Percentiles rank a stretch among this genome's conserved stretches.
Evolutionary conservation across 2,329 filamentous ascomycete species (phyloP).

Genomic region (Cladophialophora chaetospira): DNA sequence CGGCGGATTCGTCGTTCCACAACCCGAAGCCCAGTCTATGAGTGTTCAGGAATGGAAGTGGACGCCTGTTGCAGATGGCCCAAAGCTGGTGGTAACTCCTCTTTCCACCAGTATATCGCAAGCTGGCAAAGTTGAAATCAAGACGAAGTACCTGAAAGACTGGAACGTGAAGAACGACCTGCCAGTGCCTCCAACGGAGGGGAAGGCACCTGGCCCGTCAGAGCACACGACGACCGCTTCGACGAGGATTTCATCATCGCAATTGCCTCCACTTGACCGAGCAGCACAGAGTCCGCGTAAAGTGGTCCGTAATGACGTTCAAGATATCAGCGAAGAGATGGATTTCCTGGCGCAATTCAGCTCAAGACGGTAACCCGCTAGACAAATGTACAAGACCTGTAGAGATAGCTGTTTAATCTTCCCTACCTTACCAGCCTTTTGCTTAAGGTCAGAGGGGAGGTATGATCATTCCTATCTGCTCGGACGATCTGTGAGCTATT

Average conservation of each 20-base stretch:
- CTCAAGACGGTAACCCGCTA: too few species aligned
- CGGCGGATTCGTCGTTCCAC: conserved; percentile 31
- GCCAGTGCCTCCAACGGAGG: conserved; percentile 13
- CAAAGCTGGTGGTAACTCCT: conserved; percentile 27
- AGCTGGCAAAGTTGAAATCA: conserved; percentile 27
- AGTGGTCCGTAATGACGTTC: conserved; percentile 14
- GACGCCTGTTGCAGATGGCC: conserved; percentile 25
- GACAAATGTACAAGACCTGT: conserved; percentile 20
- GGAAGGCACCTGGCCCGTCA: not conserved
- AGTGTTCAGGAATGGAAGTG: conserved; percentile 21
- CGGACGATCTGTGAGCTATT: too few species aligned
- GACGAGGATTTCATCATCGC: not conserved
- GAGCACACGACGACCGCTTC: not conserved
- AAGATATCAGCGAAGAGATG: conserved; percentile 22
- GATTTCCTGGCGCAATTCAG: too few species aligned
- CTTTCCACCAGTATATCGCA: conserved; percentile 20
- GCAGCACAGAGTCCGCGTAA: not conserved
- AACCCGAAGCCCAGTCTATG: conserved; percentile 1
- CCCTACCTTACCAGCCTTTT: too few species aligned
- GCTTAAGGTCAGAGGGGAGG: too few species aligned
- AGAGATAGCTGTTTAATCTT: not conserved
- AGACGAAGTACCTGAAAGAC: conserved; percentile 12
- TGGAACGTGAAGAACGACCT: conserved; percentile 26
- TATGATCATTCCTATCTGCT: too few species aligned
- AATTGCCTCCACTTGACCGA: conserved; percentile 10